phyloP scores from a whole-genome alignment of 495 filamentous ascomycete species.

The Penicillium roqueforti region DNA sequence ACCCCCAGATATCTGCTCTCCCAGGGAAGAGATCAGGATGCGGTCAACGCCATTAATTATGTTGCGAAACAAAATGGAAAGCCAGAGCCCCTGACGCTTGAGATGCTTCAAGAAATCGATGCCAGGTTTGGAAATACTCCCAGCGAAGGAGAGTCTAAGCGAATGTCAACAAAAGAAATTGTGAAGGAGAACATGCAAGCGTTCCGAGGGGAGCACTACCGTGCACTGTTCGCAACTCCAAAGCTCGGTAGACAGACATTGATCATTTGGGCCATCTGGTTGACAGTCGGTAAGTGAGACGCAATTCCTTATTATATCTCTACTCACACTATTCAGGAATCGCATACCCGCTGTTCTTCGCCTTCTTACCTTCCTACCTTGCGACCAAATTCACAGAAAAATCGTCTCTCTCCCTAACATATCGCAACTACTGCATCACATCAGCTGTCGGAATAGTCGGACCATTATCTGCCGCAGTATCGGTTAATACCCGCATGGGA shows the following conservation, averaged over 20 bases:
- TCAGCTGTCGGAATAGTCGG: constrained; percentile 31
- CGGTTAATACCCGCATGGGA: constrained; percentile 29
- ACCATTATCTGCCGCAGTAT: constrained; percentile 24
- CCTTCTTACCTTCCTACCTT: constrained; percentile 34
- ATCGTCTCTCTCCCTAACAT: constrained; percentile 27
- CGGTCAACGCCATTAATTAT: constrained; percentile 30
- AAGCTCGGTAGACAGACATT: constrained; percentile 22
- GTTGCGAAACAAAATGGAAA: constrained; percentile 29
- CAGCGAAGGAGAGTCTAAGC: not conserved
- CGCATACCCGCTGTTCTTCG: constrained; percentile 34
- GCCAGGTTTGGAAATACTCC: constrained; percentile 10
- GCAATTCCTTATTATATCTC: not conserved
- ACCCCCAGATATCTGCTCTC: constrained; percentile 32
- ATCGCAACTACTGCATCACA: constrained; percentile 33
- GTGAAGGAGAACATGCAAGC: constrained; percentile 28
- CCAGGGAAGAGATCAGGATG: constrained; percentile 28
- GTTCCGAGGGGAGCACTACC: constrained; percentile 26
- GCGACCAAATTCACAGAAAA: constrained; percentile 25
- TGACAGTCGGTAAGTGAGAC: constrained; percentile 24
- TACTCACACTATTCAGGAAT: constrained; percentile 18
- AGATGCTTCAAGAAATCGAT: constrained; percentile 32
- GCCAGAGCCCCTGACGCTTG: constrained; percentile 26
- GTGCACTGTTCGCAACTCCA: constrained; percentile 24
- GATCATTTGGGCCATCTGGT: constrained; percentile 30
- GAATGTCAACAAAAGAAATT: constrained; percentile 23